These are phyloP conservation scores for Fusarium sp. DNA, from an alignment of 2,329 filamentous ascomycete species.

Conservation along the genomic window DNA sequence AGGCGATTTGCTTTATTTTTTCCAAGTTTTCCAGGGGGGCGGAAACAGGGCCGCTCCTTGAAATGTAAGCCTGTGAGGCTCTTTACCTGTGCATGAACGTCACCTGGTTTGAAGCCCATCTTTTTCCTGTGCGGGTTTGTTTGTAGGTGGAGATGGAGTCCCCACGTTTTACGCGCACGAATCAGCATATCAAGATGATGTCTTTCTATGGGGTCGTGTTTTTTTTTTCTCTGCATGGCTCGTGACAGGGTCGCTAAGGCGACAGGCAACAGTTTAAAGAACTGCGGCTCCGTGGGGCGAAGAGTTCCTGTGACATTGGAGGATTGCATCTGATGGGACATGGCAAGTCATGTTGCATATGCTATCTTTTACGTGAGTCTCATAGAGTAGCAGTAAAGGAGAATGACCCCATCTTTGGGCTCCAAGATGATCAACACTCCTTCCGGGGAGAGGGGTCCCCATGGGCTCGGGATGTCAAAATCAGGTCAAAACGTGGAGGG, in stretches of 20 bases:
- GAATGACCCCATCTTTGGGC: neutral
- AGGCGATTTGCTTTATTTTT: neutral
- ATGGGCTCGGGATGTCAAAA: slow-evolving; percentile 8
- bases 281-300: slow-evolving; percentile 8
- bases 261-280: slow-evolving; percentile 29
- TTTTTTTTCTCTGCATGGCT: neutral
- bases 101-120: neutral
- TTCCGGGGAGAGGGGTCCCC: neutral
- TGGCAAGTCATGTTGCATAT: slow-evolving; percentile 5
- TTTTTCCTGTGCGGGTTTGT: neutral
- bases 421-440: neutral
- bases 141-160: slow-evolving; percentile 6
- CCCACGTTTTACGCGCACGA: slow-evolving; percentile 25
- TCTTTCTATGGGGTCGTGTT: slow-evolving; percentile 6
- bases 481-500: slow-evolving; percentile 3
- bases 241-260: slow-evolving; percentile 3
- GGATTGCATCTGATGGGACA: neutral
- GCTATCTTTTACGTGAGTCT: neutral
- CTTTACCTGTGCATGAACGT: slow-evolving; percentile 2
- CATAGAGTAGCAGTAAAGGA: neutral
- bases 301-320: neutral
- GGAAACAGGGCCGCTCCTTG: slow-evolving; percentile 6
- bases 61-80: slow-evolving; percentile 14
- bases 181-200: neutral
- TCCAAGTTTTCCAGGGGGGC: neutral